Base-by-base conservation (phyloP, 73 alveolate species). In the Paramecium primaurelia region DNA sequence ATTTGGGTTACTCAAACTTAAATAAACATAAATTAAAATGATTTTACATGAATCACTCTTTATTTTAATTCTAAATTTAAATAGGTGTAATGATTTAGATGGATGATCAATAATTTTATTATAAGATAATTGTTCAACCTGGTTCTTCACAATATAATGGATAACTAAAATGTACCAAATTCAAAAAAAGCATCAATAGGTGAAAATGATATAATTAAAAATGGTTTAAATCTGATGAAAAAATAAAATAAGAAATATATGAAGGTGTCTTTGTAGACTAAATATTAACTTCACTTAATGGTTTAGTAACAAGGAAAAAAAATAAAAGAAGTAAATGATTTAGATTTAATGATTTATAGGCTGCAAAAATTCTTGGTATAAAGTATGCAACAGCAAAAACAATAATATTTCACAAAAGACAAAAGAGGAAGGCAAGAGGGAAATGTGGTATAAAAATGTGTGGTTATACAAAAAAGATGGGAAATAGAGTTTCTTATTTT, bases 321-420 rank as follows among this genome's bases (percentile, higher is more conserved):
- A 34, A 68, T 68, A 28, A 68, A 68, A n/a, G 84, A 68, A 32
- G 84, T 68, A 68, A 68, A 14, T 1, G 0, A 16, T 68, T 22
- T 26, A 68, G 47, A 68, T 12, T 25, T 12, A 14, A 25, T 14
- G 18, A 68, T 26, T 7, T 68, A 1, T 68, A 75, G 88, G 88
- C 88, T 14, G 88, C 88, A n/a, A 75, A 20, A 37, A 11, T 34
- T 14, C 37, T 75, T 14, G 58, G 68, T 37, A 75, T 75, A 37
- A 75, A 75, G 40, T 75, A 75, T 37, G 69, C 88, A 12, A 75
- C 88, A 32, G 88, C 88, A 34, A 75, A 75, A 11, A 75, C 88
- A 18, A 34, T 75, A 34, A 37, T 75, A 2, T 75, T 75, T 20
- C 60, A 75, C 8, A 37, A 75, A 1, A 75, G 88, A 75, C 9